Conservation (phyloP, 495 filamentous ascomycete species). For the Letharia lupina region DNA sequence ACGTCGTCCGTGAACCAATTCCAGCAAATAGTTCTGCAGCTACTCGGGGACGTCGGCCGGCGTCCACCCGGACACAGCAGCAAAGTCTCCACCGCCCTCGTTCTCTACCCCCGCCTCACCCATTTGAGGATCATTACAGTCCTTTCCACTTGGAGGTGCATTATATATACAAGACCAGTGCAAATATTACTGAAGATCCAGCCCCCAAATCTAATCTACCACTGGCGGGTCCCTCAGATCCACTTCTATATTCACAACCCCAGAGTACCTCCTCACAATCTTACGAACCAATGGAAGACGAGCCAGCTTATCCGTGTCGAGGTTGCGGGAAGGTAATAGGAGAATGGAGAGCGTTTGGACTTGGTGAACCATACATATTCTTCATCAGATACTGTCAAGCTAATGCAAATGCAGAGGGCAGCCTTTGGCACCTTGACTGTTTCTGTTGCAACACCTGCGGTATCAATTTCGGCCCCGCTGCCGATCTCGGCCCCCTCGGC, state of each 20-base stretch:
- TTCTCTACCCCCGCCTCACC: neutral
- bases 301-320: constrained; percentile 85
- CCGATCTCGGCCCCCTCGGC: constrained; percentile 91
- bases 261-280: no score
- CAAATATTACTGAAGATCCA: neutral
- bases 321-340: constrained; percentile 95
- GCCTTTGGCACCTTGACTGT: constrained; percentile 99
- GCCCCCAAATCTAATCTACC: neutral
- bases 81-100: neutral
- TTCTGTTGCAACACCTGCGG: constrained; percentile 97
- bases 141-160: neutral
- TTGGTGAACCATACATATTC: constrained; percentile 47
- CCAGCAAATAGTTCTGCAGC: neutral
- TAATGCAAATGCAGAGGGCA: constrained; percentile 63
- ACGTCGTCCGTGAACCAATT: neutral
- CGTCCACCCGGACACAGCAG: neutral
- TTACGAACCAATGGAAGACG: constrained; percentile 44
- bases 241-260: neutral
- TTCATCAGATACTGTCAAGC: no score
- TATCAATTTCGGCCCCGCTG: constrained; percentile 92
- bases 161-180: neutral
- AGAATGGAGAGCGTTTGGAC: constrained; percentile 96
- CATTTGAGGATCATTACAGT: neutral
- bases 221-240: neutral
- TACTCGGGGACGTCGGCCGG: neutral